Base-by-base conservation (phyloP, 164 flowering plant genomes). In the Paratinospora sagittata region DNA sequence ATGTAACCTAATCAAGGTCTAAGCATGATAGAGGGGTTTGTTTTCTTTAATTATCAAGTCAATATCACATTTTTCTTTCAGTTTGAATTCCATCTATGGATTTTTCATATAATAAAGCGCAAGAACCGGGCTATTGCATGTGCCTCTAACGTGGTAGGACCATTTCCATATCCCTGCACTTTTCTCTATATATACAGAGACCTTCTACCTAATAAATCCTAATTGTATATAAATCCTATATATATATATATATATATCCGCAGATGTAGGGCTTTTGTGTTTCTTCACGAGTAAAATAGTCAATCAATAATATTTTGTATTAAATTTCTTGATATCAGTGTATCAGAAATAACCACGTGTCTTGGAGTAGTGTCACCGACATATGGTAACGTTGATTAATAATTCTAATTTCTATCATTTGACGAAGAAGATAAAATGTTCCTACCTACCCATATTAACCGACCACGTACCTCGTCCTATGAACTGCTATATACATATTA, bases 71-170 rank as follows among this genome's bases (percentile, higher is more conserved):
- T 45, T 41, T n/a, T 63, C 37, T 71, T 13, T 39, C 33, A 12
- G 27, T 23, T 60, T 8, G 12, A 60, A 8, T 60, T 23, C 12
- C 63, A 60, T 23, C 17, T 14, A 14, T 11, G 57, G 21, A 49
- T 49, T 14, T 0, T 19, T 49, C 57, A 16, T 14, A 49, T 58
- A 49, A 49, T 49, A 49, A 49, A 49, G 27, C 27, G 63, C 26
- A 58, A 58, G 23, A 21, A 27, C 57, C 57, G 57, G 57, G 57
- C 57, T 19, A 0, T 6, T 75, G 79, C 85, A 82, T 84, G 87
- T 84, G 87, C 82, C 30, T 41, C 47, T 72, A 81, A 84, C 87
- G 69, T 82, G 87, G 85, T 82, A 75, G 85, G 85, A 14, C 80
- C 79, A 12, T 17, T 47, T n/a, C 30, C 60, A 49, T 21, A 60